phyloP scores from a whole-genome alignment of 2,329 filamentous ascomycete species.

The Madurella mycetomatis region DNA sequence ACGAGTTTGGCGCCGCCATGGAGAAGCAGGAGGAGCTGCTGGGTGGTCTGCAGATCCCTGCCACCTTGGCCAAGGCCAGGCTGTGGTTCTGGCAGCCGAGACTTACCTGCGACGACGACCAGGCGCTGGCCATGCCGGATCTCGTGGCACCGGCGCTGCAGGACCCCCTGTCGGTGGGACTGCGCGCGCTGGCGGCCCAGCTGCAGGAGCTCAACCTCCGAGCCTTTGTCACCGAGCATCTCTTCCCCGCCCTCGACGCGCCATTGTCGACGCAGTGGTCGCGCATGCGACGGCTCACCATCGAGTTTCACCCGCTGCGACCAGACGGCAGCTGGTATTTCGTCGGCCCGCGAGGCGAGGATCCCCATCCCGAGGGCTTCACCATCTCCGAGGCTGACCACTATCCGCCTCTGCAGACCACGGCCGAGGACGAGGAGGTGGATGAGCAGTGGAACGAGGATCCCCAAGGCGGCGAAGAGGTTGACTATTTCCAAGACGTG shows the following conservation, averaged over 20 bases:
- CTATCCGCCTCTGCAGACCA: not conserved
- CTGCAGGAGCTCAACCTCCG: not conserved
- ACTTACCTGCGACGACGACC: not conserved
- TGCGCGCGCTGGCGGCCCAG: not conserved
- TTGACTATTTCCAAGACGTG: not conserved
- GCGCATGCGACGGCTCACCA: not conserved
- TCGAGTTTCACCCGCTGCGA: constrained; percentile 1
- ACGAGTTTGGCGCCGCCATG: constrained; percentile 5
- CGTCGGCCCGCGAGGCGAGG: not conserved
- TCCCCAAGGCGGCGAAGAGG: constrained; percentile 1
- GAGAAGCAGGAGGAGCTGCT: not conserved
- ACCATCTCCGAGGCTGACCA: not conserved
- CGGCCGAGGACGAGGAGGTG: constrained; percentile 1
- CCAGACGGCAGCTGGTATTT: constrained; percentile 1
- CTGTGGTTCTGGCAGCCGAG: not conserved
- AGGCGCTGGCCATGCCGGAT: not conserved
- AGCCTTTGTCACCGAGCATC: not conserved
- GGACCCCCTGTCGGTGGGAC: constrained; percentile 1
- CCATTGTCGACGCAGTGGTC: not conserved
- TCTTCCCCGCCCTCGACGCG: not conserved
- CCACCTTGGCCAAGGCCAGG: not conserved
- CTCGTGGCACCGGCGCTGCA: not conserved
- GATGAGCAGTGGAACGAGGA: constrained; percentile 1
- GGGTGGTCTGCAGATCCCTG: not conserved
- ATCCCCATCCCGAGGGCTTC: not conserved